Evolutionary conservation across 2,329 filamentous ascomycete species (phyloP).

Genomic region (Fusarium pininemorale): DNA sequence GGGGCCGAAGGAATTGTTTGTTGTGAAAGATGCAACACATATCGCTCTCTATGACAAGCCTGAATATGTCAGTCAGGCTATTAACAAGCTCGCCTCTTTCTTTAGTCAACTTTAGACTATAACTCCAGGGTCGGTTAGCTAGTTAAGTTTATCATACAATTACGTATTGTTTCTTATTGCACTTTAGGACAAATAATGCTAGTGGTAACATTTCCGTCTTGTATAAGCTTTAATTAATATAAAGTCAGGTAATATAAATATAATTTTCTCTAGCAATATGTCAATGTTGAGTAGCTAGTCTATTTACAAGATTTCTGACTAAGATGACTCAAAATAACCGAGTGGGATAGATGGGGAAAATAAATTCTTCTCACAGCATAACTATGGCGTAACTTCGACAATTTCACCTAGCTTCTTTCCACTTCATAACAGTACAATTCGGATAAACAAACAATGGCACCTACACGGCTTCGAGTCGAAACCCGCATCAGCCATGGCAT

Average conservation of each 20-base stretch:
- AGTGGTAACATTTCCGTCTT: accelerated
- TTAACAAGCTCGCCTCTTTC: too few species aligned
- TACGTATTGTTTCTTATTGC: too few species aligned
- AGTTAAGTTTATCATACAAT: accelerated
- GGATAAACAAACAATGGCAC: accelerated
- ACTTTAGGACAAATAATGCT: too few species aligned
- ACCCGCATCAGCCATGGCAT: not conserved
- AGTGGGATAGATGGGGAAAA: not conserved
- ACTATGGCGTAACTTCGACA: not conserved
- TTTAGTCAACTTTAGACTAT: too few species aligned
- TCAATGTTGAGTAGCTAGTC: not conserved
- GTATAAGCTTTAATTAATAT: accelerated
- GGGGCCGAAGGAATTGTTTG: too few species aligned
- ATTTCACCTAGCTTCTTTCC: accelerated
- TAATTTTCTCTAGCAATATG: accelerated
- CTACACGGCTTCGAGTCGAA: not conserved
- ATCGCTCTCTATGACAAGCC: too few species aligned
- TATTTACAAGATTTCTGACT: not conserved
- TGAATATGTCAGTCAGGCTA: too few species aligned
- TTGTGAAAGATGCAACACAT: too few species aligned
- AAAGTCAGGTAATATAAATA: too few species aligned
- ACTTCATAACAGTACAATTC: accelerated
- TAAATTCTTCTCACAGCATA: not conserved
- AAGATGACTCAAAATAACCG: not conserved
- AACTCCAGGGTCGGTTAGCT: too few species aligned